Percentiles rank a stretch among this genome's conserved stretches.
Conservation (phyloP, 2,329 filamentous ascomycete species). For the Ceratocystis albifundus region DNA sequence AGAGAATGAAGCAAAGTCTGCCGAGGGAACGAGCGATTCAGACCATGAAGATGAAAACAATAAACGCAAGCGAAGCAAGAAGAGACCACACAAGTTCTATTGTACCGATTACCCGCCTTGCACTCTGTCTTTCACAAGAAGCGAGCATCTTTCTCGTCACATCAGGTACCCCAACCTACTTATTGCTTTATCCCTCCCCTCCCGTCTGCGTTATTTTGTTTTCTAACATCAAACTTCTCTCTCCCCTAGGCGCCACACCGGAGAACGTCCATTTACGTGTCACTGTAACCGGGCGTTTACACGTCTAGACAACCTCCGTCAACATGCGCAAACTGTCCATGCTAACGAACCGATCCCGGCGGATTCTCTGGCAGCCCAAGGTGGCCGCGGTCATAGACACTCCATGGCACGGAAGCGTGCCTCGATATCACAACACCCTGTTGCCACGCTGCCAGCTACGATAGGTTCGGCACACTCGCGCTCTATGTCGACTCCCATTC, state of each 20-base stretch:
- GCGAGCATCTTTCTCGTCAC: conserved; percentile 87
- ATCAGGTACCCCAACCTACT: conserved; percentile 52
- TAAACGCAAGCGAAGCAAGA: conserved; percentile 71
- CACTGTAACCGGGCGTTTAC: conserved; percentile 68
- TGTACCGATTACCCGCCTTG: conserved; percentile 93
- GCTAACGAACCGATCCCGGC: conserved; percentile 93
- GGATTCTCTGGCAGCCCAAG: conserved; percentile 78
- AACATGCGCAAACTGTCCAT: conserved; percentile 95
- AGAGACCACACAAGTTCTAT: conserved; percentile 91
- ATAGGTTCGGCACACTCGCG: conserved; percentile 16
- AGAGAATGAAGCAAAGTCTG: conserved; percentile 10
- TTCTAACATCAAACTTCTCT: conserved; percentile 7
- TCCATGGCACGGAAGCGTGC: conserved; percentile 48
- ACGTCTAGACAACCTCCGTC: conserved; percentile 45
- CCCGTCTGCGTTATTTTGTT: background rate
- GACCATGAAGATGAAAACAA: conserved; percentile 37
- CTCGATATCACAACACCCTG: conserved; percentile 42
- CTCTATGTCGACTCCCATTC: conserved; percentile 21
- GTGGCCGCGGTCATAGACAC: conserved; percentile 65
- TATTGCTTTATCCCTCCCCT: background rate
- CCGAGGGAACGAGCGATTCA: conserved; percentile 16
- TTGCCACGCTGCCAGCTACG: conserved; percentile 41
- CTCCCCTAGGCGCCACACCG: conserved; percentile 72
- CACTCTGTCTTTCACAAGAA: conserved; percentile 86
- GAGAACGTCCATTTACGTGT: conserved; percentile 91